These are phyloP conservation scores for Penicillium cinerascens DNA, from an alignment of 495 filamentous ascomycete genomes.

Conservation along the genomic window DNA sequence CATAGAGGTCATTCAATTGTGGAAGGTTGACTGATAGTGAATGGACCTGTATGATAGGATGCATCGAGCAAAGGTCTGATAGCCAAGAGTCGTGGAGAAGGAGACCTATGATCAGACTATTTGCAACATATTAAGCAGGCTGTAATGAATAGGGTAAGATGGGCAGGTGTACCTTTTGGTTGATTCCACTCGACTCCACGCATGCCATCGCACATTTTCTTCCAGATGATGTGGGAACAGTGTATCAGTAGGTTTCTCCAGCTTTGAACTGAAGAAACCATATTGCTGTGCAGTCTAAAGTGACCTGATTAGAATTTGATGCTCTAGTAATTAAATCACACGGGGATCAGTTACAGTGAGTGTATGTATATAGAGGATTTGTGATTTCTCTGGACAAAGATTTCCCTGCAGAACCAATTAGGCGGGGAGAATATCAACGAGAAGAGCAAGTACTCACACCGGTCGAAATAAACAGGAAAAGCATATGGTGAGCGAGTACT, in stretches of 20 bases:
- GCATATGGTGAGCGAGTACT: constrained; percentile 5
- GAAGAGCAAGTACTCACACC: not conserved
- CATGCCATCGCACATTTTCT: constrained; percentile 1
- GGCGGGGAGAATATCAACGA: not conserved
- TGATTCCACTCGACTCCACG: constrained; percentile 8
- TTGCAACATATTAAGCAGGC: not conserved
- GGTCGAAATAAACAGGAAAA: constrained; percentile 11
- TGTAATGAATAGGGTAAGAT: not conserved
- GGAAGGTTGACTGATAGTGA: not conserved
- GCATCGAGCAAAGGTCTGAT: constrained; percentile 3
- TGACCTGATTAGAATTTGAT: not conserved
- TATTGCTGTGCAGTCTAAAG: constrained; percentile 1
- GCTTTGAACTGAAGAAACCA: constrained; percentile 3
- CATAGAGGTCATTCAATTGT: not conserved
- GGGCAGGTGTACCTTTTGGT: constrained; percentile 1
- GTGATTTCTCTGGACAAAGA: not conserved
- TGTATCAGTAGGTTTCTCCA: not conserved
- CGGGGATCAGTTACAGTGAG: not conserved
- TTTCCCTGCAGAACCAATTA: not conserved
- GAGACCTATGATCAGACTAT: constrained; percentile 10
- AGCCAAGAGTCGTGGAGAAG: constrained; percentile 13
- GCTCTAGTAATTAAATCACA: too few species aligned
- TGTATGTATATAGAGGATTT: not conserved
- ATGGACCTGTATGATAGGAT: constrained; percentile 1
- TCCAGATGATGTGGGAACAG: not conserved